Base-by-base conservation (phyloP, 2,329 filamentous ascomycete genomes). In the Biscogniauxia marginata region DNA sequence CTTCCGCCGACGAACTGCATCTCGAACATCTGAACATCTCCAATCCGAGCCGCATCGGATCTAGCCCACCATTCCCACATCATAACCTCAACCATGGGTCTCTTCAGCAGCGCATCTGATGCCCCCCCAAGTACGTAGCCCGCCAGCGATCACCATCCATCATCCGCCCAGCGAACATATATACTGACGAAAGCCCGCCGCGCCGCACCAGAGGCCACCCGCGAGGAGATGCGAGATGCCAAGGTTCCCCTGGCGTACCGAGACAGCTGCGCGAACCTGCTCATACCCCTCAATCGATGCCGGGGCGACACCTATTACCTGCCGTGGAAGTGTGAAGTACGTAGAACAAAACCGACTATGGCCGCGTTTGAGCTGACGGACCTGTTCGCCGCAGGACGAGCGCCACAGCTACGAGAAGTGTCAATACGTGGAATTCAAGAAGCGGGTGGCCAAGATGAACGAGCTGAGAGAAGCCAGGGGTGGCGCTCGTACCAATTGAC, bases 341-440 rank as follows among this genome's bases (percentile, higher is more conserved):
- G 88, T 76, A 52, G 60, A 53, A 49, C 25, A 46, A 39, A 9
- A 52, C 45, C 4, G 23, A 46, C 18, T 7, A 8, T 18, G 7
- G 44, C 11, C 44, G 44, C 7, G 7, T 18, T 9, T 9, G 11
- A 7, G 9, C n/a, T 39, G 8, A 30, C 11, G 9, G 24, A 3
- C 49, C 0, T 47, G 13, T 39, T 5, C n/a, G 25, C 39, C 56
- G 57, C 72, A 98, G 95, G 87, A 92, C 75, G 95, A 99, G 82
- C 84, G 95, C 80, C 95, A 99, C 79, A 89, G 87, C 71, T 99
- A 99, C 82, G 95, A 99, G 75, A 98, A 98, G 77, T 99, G 95
- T 85, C 95, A 99, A 73, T 99, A 99, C 77, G 90, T 90, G 63
- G 95, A 98, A 75, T 99, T 99, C 83, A 96, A 96, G 86, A 91